phyloP scores from a whole-genome alignment of 2,329 filamentous ascomycete species.

The Phialophora tarda region DNA sequence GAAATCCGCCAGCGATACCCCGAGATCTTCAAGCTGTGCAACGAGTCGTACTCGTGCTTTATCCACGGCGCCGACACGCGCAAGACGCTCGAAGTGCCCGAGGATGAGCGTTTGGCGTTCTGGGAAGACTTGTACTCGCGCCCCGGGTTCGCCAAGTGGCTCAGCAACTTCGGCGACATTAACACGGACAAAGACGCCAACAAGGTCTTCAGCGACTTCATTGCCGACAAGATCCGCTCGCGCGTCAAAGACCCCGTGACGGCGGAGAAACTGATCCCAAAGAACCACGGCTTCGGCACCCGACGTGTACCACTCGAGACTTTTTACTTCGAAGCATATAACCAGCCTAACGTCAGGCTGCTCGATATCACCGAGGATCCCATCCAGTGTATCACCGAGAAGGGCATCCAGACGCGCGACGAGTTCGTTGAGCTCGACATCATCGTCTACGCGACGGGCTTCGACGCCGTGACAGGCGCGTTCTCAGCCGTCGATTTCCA shows the following conservation, averaged over 20 bases:
- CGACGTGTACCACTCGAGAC: conserved; percentile 58
- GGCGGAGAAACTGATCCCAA: conserved; percentile 59
- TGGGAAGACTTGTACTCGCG: conserved; percentile 56
- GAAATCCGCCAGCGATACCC: conserved; percentile 9
- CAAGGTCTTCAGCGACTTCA: conserved; percentile 59
- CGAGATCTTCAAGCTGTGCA: conserved; percentile 39
- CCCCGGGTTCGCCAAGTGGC: conserved; percentile 62
- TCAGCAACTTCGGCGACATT: conserved; percentile 58
- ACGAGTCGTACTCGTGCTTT: conserved; percentile 63
- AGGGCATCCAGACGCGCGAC: too few species aligned
- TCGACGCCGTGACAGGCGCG: too few species aligned
- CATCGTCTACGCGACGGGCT: too few species aligned
- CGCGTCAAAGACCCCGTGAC: conserved; percentile 58
- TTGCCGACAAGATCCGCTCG: conserved; percentile 57
- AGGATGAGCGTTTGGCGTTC: conserved; percentile 43
- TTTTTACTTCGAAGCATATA: conserved; percentile 57
- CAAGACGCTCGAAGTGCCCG: not conserved
- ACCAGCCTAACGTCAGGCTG: conserved; percentile 54
- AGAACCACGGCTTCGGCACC: conserved; percentile 58
- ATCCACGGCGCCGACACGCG: conserved; percentile 47
- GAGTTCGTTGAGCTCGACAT: too few species aligned
- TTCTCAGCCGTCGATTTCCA: too few species aligned
- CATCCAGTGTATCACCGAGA: conserved; percentile 45
- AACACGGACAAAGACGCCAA: conserved; percentile 56
- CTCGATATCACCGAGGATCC: conserved; percentile 51